Evolutionary conservation across 176 grass and related monocot genomes (phyloP).

Genomic region (Carex pumila): DNA sequence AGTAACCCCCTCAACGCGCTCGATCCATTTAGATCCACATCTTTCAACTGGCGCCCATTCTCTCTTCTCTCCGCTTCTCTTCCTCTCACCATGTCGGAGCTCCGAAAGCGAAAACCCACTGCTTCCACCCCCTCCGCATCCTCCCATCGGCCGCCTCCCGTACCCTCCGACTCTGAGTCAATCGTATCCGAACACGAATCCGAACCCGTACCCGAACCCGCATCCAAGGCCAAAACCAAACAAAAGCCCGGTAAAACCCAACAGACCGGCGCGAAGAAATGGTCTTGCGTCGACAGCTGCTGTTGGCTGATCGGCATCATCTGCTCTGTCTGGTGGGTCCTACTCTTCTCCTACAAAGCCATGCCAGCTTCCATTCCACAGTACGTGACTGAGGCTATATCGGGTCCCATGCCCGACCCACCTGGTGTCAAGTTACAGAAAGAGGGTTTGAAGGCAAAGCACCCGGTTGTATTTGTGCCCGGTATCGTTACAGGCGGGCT

Average conservation of each 20-base stretch:
- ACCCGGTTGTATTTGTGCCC: conserved; percentile 93
- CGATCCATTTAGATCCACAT: background rate
- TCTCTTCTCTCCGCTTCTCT: background rate
- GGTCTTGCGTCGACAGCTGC: conserved; percentile 90
- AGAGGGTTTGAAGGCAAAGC: conserved; percentile 78
- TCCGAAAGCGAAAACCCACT: conserved; percentile 17
- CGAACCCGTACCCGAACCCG: background rate
- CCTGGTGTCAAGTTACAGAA: conserved; percentile 90
- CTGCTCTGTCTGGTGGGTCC: conserved; percentile 72
- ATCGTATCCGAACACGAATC: background rate
- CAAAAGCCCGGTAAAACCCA: conserved; percentile 1
- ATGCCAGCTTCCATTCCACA: conserved; percentile 96
- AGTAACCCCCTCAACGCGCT: too few species aligned
- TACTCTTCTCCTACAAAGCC: conserved; percentile 88
- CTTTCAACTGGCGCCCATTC: conserved; percentile 3
- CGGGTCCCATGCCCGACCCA: conserved; percentile 75
- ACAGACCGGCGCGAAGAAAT: conserved; percentile 24
- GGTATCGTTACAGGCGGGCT: conserved; percentile 92
- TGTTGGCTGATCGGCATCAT: conserved; percentile 84
- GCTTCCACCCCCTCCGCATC: background rate
- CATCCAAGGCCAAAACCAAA: conserved; percentile 7
- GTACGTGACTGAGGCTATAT: conserved; percentile 88
- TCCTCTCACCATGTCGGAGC: conserved; percentile 11
- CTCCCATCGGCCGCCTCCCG: background rate
- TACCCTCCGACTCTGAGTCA: background rate